phyloP scores from a whole-genome alignment of 176 grass and related monocot species.

The Triticum monococcum region DNA sequence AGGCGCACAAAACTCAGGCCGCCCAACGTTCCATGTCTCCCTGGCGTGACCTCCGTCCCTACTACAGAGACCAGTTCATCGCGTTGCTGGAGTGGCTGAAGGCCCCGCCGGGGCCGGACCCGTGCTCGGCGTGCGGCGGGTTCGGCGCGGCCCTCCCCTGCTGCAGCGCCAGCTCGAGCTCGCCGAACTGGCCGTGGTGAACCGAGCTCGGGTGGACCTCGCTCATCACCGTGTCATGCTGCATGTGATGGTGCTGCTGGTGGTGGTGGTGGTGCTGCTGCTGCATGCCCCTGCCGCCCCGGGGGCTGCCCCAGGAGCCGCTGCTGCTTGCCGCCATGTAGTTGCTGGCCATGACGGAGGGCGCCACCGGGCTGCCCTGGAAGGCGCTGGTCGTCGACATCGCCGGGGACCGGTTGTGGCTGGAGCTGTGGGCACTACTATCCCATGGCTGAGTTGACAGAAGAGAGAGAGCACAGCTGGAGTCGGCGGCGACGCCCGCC shows the following conservation, averaged over 20 bases:
- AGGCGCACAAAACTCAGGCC: slow-evolving; percentile 48
- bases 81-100: slow-evolving; percentile 58
- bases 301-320: slow-evolving; percentile 26
- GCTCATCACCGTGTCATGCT: slow-evolving; percentile 2
- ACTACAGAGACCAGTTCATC: slow-evolving; percentile 85
- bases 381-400: slow-evolving; percentile 41
- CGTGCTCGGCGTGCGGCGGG: slow-evolving; percentile 38
- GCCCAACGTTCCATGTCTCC: slow-evolving; percentile 38
- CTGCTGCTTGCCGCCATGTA: slow-evolving; percentile 24
- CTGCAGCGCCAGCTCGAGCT: slow-evolving; percentile 88
- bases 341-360: slow-evolving; percentile 48
- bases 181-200: slow-evolving; percentile 60
- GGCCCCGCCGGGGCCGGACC: slow-evolving; percentile 29
- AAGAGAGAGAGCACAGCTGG: slow-evolving; percentile 99
- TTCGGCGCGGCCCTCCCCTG: slow-evolving; percentile 51
- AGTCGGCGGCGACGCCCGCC: slow-evolving; percentile 64
- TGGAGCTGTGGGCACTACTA: slow-evolving; percentile 38
- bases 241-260: background rate
- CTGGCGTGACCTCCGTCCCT: slow-evolving; percentile 6
- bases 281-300: slow-evolving; percentile 24
- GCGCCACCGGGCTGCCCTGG: slow-evolving; percentile 33
- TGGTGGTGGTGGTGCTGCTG: background rate
- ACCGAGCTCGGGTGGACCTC: slow-evolving; percentile 21
- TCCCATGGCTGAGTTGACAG: slow-evolving; percentile 95
- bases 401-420: slow-evolving; percentile 30